phyloP scores from a whole-genome alignment of 2,329 filamentous ascomycete species.

The Allantophomopsis cytisporea region DNA sequence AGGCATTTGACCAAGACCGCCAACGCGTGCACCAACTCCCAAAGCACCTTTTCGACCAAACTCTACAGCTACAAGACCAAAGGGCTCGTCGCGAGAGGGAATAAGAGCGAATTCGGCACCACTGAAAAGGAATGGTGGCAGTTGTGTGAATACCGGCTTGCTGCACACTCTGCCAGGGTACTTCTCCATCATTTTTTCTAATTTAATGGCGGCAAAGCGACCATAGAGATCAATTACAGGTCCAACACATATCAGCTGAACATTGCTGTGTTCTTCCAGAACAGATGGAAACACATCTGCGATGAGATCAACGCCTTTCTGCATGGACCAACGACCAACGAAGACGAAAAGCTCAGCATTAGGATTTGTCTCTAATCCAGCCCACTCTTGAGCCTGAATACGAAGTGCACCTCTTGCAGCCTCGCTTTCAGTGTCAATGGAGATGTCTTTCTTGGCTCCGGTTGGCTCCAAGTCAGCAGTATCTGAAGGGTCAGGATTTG shows the following conservation, averaged over 20 bases:
- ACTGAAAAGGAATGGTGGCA: constrained; percentile 53
- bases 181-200: constrained; percentile 47
- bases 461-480: constrained; percentile 32
- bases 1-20: constrained; percentile 54
- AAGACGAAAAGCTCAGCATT: constrained; percentile 53
- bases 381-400: constrained; percentile 54
- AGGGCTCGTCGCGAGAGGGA: constrained; percentile 53
- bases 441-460: constrained; percentile 21
- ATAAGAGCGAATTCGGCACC: constrained; percentile 58
- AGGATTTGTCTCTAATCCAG: constrained; percentile 43
- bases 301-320: constrained; percentile 55
- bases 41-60: constrained; percentile 55
- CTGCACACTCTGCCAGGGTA: constrained; percentile 52
- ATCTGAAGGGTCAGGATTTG: constrained; percentile 51
- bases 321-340: constrained; percentile 54
- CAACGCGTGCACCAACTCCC: constrained; percentile 50
- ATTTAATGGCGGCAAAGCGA: constrained; percentile 50
- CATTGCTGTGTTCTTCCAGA: constrained; percentile 41
- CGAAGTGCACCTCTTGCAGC: constrained; percentile 34
- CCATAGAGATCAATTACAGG: constrained; percentile 57
- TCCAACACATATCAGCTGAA: constrained; percentile 47
- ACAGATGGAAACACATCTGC: constrained; percentile 53
- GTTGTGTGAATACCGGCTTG: constrained; percentile 50
- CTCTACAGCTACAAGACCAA: constrained; percentile 54
- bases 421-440: constrained; percentile 41